Conservation (phyloP, 164 flowering plant species). For the Kingdonia uniflora region DNA sequence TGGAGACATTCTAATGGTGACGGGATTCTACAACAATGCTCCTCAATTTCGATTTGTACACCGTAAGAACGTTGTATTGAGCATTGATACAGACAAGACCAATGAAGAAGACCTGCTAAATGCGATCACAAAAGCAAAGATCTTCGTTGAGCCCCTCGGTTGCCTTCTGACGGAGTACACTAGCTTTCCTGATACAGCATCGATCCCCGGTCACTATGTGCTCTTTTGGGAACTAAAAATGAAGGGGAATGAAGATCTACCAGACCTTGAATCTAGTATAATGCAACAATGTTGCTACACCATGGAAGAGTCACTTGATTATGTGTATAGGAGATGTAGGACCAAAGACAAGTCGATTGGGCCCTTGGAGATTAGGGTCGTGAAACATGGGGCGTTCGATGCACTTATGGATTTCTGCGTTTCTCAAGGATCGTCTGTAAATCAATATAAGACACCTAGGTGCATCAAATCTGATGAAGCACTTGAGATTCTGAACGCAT, state of each 20-base stretch:
- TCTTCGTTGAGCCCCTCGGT: constrained; percentile 30
- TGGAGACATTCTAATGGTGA: constrained; percentile 51
- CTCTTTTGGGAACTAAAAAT: constrained; percentile 48
- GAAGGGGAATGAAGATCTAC: constrained; percentile 4
- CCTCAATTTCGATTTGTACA: constrained; percentile 59
- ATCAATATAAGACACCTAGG: constrained; percentile 68
- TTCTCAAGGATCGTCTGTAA: constrained; percentile 55
- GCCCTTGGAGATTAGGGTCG: constrained; percentile 57
- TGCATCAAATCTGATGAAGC: constrained; percentile 48
- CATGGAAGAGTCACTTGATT: constrained; percentile 55
- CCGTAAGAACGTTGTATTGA: constrained; percentile 50
- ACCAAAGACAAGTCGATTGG: constrained; percentile 53
- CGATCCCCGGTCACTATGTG: constrained; percentile 59
- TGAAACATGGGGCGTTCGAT: constrained; percentile 51
- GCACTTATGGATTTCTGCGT: constrained; percentile 58
- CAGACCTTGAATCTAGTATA: constrained; percentile 23
- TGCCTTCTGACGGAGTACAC: constrained; percentile 48
- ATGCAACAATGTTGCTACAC: constrained; percentile 44
- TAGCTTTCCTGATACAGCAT: constrained; percentile 51
- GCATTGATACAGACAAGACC: constrained; percentile 62
- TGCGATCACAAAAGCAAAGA: constrained; percentile 39
- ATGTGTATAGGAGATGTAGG: constrained; percentile 54
- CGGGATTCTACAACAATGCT: constrained; percentile 63
- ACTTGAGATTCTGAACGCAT: constrained; percentile 36
- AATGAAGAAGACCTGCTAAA: constrained; percentile 53